Evolutionary conservation across 768 basidiomycete species (phyloP).

Genomic region (Tricholoma sp.): DNA sequence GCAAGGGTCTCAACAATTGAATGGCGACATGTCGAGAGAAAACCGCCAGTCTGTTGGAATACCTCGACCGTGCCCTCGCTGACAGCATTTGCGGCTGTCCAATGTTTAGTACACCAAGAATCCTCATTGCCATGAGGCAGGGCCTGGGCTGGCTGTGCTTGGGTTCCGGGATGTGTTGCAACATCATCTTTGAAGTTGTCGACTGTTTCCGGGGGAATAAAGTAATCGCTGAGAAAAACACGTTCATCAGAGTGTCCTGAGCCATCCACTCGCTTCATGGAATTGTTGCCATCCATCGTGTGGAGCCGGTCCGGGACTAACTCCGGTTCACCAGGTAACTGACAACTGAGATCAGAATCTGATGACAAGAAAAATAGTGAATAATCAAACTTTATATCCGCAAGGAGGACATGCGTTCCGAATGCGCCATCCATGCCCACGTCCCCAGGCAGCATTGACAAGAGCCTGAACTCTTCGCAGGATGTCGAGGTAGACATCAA

Average conservation of each 20-base stretch:
- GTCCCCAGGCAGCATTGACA: not conserved
- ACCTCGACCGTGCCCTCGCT: no score
- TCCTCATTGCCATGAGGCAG: no score
- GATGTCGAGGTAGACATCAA: not conserved
- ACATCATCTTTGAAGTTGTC: not conserved
- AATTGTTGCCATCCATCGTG: not conserved
- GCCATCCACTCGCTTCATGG: not conserved
- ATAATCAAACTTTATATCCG: not conserved
- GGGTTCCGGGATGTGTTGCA: no score
- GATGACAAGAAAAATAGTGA: not conserved
- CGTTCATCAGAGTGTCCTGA: not conserved
- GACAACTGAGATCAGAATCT: not conserved
- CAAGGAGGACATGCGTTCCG: not conserved
- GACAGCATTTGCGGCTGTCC: not conserved
- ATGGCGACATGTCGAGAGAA: no score
- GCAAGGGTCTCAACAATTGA: no score
- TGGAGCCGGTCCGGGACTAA: not conserved
- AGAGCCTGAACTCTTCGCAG: not conserved
- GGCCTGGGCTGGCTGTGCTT: no score
- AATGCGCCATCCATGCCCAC: not conserved
- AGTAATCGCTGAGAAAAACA: not conserved
- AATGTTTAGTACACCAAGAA: no score
- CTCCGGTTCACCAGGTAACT: not conserved
- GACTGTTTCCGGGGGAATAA: not conserved
- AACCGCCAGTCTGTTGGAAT: no score